Evolutionary conservation across 805 yeast species (phyloP), one percentile per base, ranked within the genome.

Genomic region (Ogataea ramenticola): DNA sequence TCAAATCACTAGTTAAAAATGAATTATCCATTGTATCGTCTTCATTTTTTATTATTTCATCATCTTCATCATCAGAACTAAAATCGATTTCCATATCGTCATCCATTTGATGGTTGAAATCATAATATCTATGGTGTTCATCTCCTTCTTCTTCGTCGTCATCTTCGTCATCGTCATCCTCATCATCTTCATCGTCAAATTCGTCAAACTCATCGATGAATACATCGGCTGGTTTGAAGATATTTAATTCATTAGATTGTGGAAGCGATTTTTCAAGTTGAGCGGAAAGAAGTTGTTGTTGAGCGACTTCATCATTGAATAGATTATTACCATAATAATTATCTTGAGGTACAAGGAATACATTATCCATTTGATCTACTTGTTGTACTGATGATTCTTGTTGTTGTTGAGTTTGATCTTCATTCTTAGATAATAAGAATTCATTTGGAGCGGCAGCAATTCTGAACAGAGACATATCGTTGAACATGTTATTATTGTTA

Each of bases 111-210:
- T 58, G 52, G 30, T 51, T 53, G 31, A 44, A 37, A 20, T 44
- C 46, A 44, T 51, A 51, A 27, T 57, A 53, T 21, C 54, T 63
- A 27, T 54, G 52, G 19, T 55, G 54, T 21, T 53, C 55, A 11
- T 56, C 60, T 7, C 59, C 65, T 20, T 55, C 58, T 21, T 54
- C 57, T 4, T 57, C 60, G 3, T 61, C 66, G 17, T 55, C 58
- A n/a, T 60, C 57, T 42, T 54, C 52, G 26, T 56, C 53, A 16
- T 56, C 63, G 26, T 56, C 58, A n/a, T 55, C 58, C 5, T 57
- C 61, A 4, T 61, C 65, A 14, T 55, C 60, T n/a, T 55, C 57
- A 9, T 62, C 65, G 29, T 61, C 65, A 36, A 56, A 61, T 10
- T 58, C 55, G 39, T 55, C 58, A 42, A 58, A 63, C 26, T 55